Evolutionary conservation across 2,329 filamentous ascomycete genomes (phyloP).

Genomic region (Aspergillus sclerotialis): DNA sequence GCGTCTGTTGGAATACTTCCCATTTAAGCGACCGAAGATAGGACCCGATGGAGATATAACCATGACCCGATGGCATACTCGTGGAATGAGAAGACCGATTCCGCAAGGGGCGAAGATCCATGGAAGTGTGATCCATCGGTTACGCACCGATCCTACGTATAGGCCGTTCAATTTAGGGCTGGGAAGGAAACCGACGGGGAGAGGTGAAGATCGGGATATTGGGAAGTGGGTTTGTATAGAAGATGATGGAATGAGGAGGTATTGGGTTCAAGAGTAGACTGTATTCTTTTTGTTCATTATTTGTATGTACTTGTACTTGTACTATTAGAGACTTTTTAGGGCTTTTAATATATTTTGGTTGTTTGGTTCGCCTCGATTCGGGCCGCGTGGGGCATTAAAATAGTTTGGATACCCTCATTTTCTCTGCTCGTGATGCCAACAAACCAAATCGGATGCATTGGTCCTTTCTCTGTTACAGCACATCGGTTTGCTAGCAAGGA

Average conservation of each 20-base stretch:
- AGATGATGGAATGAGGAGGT: constrained; percentile 3
- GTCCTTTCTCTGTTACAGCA: no score
- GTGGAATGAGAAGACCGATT: constrained; percentile 9
- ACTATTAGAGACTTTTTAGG: no score
- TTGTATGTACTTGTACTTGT: no score
- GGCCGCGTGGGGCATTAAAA: no score
- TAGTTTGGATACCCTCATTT: no score
- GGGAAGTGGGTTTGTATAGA: constrained; percentile 6
- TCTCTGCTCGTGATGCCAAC: no score
- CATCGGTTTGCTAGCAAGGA: no score
- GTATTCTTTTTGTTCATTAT: not conserved
- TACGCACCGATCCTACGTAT: constrained; percentile 9
- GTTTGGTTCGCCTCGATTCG: no score
- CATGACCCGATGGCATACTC: constrained; percentile 10
- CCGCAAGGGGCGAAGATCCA: constrained; percentile 9
- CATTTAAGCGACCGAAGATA: constrained; percentile 10
- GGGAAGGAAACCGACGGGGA: constrained; percentile 5
- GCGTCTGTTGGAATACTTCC: constrained; percentile 12
- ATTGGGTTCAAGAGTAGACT: constrained; percentile 3
- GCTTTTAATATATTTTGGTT: no score
- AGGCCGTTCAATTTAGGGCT: constrained; percentile 14
- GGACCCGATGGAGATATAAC: constrained; percentile 8
- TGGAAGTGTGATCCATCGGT: constrained; percentile 9
- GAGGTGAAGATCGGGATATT: constrained; percentile 4
- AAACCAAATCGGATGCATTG: no score